phyloP scores from a whole-genome alignment of 2,329 filamentous ascomycete genomes.

The Talaromyces sp. region DNA sequence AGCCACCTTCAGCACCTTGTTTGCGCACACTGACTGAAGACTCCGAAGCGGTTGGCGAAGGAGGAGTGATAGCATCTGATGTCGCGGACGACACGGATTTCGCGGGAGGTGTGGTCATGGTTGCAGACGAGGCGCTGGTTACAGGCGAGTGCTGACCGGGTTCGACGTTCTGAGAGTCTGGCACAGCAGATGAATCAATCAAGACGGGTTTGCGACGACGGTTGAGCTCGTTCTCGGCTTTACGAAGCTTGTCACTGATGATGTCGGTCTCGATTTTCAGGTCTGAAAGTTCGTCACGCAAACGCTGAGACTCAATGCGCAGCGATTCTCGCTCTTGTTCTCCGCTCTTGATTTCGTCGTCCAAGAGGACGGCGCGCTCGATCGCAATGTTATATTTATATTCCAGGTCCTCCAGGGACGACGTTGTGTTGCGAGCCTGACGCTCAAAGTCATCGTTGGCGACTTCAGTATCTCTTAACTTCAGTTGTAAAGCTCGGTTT shows the following conservation, averaged over 20 bases:
- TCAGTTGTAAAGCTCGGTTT: conserved; percentile 75
- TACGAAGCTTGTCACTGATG: conserved; percentile 84
- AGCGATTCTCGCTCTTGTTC: conserved; percentile 87
- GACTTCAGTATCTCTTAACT: conserved; percentile 89
- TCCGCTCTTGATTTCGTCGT: conserved; percentile 85
- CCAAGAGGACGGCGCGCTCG: conserved; percentile 84
- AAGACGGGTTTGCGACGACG: conserved; percentile 50
- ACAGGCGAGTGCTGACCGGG: conserved; percentile 72
- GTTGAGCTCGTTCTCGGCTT: conserved; percentile 52
- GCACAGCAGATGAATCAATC: conserved; percentile 43
- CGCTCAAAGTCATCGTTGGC: conserved; percentile 98
- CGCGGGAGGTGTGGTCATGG: conserved; percentile 77
- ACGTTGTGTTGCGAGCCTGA: conserved; percentile 91
- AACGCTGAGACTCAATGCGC: conserved; percentile 82
- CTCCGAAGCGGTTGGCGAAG: conserved; percentile 91
- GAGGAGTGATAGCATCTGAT: conserved; percentile 71
- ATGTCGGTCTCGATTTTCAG: conserved; percentile 94
- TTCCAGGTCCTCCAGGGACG: conserved; percentile 92
- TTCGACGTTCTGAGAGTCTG: conserved; percentile 57
- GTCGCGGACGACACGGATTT: conserved; percentile 59
- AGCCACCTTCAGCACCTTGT: conserved; percentile 47
- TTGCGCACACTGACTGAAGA: conserved; percentile 60
- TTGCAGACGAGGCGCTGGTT: conserved; percentile 82
- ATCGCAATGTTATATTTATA: conserved; percentile 95
- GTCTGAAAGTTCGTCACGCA: conserved; percentile 87